phyloP scores from a whole-genome alignment of 176 grass and related monocot genomes.

The Zizania latifolia region DNA sequence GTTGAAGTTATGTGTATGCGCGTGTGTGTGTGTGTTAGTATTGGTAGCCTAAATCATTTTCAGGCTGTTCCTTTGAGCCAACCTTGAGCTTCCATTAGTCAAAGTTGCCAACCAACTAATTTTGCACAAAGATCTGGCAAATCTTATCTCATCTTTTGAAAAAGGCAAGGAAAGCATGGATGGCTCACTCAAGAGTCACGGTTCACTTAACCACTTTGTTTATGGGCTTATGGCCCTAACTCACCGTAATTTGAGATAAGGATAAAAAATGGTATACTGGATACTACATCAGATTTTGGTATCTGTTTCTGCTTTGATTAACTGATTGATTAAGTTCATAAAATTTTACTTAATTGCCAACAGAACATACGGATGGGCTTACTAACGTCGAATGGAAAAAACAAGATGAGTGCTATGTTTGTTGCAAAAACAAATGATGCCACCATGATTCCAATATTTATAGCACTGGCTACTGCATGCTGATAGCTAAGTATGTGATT shows the following conservation, averaged over 20 bases:
- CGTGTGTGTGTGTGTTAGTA: background rate
- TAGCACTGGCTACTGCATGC: background rate
- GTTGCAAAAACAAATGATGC: background rate
- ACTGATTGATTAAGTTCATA: background rate
- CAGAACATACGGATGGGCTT: background rate
- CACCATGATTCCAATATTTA: background rate
- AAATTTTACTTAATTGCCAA: background rate
- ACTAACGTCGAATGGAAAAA: background rate
- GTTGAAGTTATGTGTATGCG: background rate
- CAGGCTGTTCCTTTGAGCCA: background rate
- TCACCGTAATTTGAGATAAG: background rate
- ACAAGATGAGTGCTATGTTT: background rate
- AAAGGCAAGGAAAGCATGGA: background rate
- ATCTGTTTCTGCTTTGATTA: constrained; percentile 5
- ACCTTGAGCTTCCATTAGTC: background rate
- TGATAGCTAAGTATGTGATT: background rate
- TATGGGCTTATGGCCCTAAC: background rate
- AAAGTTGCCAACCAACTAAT: background rate
- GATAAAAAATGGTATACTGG: background rate
- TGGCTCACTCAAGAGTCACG: no score
- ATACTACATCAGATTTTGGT: background rate
- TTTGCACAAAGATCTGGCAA: background rate
- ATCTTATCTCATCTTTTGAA: background rate
- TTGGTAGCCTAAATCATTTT: background rate
- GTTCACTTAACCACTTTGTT: no score